Base-by-base conservation (phyloP, 2,329 filamentous ascomycete species). In the Thermomyces lanuginosus region DNA sequence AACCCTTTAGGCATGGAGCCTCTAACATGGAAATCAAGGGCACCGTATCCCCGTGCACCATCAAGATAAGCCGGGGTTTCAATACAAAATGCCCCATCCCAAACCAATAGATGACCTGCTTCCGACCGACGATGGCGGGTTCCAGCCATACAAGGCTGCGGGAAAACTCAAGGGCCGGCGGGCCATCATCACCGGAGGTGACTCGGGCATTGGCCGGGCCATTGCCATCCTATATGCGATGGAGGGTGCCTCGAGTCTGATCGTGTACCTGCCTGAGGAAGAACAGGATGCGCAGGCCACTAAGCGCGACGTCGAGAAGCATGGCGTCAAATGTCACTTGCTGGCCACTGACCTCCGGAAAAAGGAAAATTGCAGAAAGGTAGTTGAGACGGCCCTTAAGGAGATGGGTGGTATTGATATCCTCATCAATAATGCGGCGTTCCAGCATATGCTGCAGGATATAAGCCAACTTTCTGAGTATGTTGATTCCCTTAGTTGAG, bases 121-220 rank as follows among this genome's bases (percentile, higher is more conserved):
- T 2, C 79, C 79, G 0, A 73, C 69, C 4, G 63, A 67, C 10
- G 68, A 76, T 32, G 74, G 75, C 19, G 69, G 70, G 8, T 72
- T 69, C 39, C 68, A 77, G 41, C 65, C 64, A 24, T 86, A 89
- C 57, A 72, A 73, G 45, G 68, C 76, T 3, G 76, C 79, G 1
- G 72, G 71, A 25, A 91, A 89, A 55, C 67, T 89, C 5, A 53
- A 69, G 41, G 78, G 72, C 35, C 79, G 76, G 52, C 77, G 70
- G 32, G 78, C 79, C 5, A 53, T 89, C 31, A 86, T 89, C 42
- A 86, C 80, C 0, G 79, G 79, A 9, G 80, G 80, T 3, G 79
- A 86, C 50, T 75, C 69, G 5, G 79, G 80, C 2, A 86, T 89
- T 36, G 78, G 80, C 5, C 70, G 77, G 19, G 72, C 80, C 1